Evolutionary conservation across 768 basidiomycete genomes (phyloP), one percentile per base, ranked within the genome.

Genomic region (Pisolithus sp.): DNA sequence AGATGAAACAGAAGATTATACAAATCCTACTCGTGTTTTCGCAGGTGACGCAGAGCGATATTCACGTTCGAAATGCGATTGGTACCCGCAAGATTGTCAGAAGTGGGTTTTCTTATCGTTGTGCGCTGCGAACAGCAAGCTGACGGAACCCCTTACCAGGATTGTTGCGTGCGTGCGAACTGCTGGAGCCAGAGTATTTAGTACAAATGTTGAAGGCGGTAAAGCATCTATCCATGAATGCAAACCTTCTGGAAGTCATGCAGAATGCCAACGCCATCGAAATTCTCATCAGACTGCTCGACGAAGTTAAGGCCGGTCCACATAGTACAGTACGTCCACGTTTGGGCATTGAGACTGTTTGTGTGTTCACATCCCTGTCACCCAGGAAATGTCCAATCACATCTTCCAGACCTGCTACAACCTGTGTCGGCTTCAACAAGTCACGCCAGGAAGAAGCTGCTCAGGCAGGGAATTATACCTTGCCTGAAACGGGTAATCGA

Each of bases 391-490:
- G 69, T 86, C 91, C 46, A 98, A 97, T 57, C 93, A 97, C 60
- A 83, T 96, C 53, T 93, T 98, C 78, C 94, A 96, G 69, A 93
- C 93, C 2, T 92, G 94, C 62, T 98, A 91, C 74, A 95, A 95
- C 59, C 84, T 99, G 17, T 97, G 94, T 65, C 83, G 94, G 6
- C 73, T 99, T 53, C n/a, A 94, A 94, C 71, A 96, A 96, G 69
- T 81, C 83, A 2, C 77, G 96, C 47, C 95, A 98, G 67, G 96
- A 97, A 68, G 96, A 98, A 67, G 93, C 96, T 12, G 95, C 94
- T 2, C 87, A 93, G 62, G 92, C 92, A 7, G 95, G n/a, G 94
- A 10, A 92, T 96, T 52, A 85, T 99, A 23, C 94, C 96, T 3
- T 82, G 89, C 58, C 78, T 99, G 39, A 89, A 93, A 67, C 82